Conservation (phyloP, 176 grass and related monocot species). For the Oryza brachyantha region DNA sequence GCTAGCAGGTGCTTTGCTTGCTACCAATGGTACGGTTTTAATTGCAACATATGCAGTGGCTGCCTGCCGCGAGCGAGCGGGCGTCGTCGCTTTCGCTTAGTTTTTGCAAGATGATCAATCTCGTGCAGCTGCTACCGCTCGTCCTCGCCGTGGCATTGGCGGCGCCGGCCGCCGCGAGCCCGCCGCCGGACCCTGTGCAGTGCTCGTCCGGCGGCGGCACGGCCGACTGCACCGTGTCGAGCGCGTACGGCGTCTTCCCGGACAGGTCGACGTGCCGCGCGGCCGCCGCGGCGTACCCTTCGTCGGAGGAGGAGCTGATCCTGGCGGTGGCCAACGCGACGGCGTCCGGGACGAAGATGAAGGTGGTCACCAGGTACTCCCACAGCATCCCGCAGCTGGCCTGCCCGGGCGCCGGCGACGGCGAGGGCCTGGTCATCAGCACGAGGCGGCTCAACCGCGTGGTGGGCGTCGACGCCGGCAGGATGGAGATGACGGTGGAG, state of each 20-base stretch:
- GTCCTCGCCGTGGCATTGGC: background rate
- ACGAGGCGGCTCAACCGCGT: slow-evolving; percentile 40
- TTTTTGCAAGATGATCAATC: background rate
- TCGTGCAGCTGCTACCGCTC: background rate
- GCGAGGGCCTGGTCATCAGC: slow-evolving; percentile 51
- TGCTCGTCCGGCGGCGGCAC: slow-evolving; percentile 37
- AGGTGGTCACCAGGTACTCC: slow-evolving; percentile 54
- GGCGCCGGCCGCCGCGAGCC: slow-evolving; percentile 23
- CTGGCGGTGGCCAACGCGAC: slow-evolving; percentile 40
- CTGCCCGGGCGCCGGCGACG: slow-evolving; percentile 46
- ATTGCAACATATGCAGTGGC: background rate
- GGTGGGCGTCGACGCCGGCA: slow-evolving; percentile 22
- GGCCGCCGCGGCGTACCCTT: slow-evolving; percentile 32
- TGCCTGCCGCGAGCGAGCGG: background rate
- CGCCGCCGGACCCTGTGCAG: slow-evolving; percentile 45
- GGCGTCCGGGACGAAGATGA: slow-evolving; percentile 45
- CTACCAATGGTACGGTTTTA: background rate
- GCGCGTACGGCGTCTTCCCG: slow-evolving; percentile 55
- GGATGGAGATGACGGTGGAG: slow-evolving; percentile 44
- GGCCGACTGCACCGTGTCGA: slow-evolving; percentile 51
- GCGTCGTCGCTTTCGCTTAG: background rate
- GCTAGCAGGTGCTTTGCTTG: background rate
- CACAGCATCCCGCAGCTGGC: slow-evolving; percentile 68
- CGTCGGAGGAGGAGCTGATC: slow-evolving; percentile 60
- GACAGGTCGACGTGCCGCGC: slow-evolving; percentile 59